Evolutionary conservation across 2,329 filamentous ascomycete species (phyloP).

Genomic region (Aspergillus viridinutans): DNA sequence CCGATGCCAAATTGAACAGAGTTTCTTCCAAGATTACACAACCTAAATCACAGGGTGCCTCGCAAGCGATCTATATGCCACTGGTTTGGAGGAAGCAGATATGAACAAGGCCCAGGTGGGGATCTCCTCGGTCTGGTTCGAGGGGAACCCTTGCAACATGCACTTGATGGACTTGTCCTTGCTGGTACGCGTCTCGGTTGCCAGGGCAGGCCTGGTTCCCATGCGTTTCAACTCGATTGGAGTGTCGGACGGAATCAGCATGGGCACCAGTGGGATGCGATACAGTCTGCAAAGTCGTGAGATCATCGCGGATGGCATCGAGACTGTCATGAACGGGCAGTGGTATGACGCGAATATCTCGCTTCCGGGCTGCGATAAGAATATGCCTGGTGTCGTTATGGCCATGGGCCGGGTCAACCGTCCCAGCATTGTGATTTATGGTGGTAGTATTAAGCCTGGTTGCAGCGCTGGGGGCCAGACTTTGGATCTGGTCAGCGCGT

Average conservation of each 20-base stretch:
- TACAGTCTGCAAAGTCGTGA: constrained; percentile 93
- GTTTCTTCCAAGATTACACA: constrained; percentile 84
- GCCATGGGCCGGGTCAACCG: constrained; percentile 94
- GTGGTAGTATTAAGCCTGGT: constrained; percentile 87
- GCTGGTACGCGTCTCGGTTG: constrained; percentile 67
- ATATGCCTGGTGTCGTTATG: constrained; percentile 91
- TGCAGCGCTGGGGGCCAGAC: constrained; percentile 58
- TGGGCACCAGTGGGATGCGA: constrained; percentile 96
- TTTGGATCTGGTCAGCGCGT: constrained; percentile 94
- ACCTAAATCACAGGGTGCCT: constrained; percentile 96
- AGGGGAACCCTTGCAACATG: constrained; percentile 99
- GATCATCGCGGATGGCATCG: constrained; percentile 95
- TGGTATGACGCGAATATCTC: constrained; percentile 99
- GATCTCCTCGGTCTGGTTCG: constrained; percentile 97
- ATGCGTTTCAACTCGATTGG: constrained; percentile 99
- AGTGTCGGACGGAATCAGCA: constrained; percentile 94
- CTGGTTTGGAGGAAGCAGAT: constrained; percentile 77
- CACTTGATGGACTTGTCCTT: constrained; percentile 87
- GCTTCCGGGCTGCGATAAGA: constrained; percentile 98
- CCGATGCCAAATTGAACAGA: constrained; percentile 66
- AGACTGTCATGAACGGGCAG: constrained; percentile 98
- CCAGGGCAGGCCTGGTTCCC: constrained; percentile 74
- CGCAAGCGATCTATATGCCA: constrained; percentile 98
- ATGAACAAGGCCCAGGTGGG: constrained; percentile 97
- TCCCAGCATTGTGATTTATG: constrained; percentile 95